These are phyloP conservation scores for Globomyces pollinis-pini DNA, from an alignment of 192 early-diverging fungal species.

Conservation along the genomic window DNA sequence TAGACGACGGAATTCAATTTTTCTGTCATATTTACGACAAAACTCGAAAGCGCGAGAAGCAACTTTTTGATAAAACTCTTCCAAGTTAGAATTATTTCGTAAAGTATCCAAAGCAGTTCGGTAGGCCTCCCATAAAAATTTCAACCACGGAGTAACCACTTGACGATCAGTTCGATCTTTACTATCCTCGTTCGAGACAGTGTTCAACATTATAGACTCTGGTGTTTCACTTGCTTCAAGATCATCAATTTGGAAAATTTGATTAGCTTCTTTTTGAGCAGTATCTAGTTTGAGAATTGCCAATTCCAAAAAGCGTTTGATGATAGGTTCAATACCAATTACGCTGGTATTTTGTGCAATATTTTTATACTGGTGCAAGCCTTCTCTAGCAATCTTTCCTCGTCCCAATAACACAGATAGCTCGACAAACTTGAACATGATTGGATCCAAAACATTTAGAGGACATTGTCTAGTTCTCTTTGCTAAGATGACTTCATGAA, in stretches of 20 bases:
- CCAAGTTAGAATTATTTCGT: constrained; percentile 92
- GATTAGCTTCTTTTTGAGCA: constrained; percentile 86
- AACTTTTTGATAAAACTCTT: constrained; percentile 84
- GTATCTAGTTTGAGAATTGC: constrained; percentile 80
- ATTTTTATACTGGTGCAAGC: constrained; percentile 96
- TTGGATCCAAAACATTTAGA: constrained; percentile 78
- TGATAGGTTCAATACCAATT: constrained; percentile 79
- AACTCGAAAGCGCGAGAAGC: constrained; percentile 94
- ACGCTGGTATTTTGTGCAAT: constrained; percentile 94
- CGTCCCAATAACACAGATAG: constrained; percentile 79
- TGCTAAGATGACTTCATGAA: constrained; percentile 87
- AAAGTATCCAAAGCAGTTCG: constrained; percentile 93
- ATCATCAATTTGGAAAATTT: constrained; percentile 85
- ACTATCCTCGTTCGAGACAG: constrained; percentile 86
- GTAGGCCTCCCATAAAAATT: constrained; percentile 99
- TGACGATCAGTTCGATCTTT: constrained; percentile 97
- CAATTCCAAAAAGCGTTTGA: constrained; percentile 78
- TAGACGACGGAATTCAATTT: constrained; percentile 97
- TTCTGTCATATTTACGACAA: constrained; percentile 88
- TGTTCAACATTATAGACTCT: constrained; percentile 92
- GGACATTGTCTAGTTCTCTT: constrained; percentile 80
- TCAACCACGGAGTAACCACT: constrained; percentile 97
- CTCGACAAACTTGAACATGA: constrained; percentile 88
- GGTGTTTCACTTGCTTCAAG: constrained; percentile 95
- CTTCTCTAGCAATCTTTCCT: constrained; percentile 91